Evolutionary conservation across 805 yeast genomes (phyloP), one percentile per base, ranked within the genome.

Genomic region (Tetrapisispora namnaoensis): DNA sequence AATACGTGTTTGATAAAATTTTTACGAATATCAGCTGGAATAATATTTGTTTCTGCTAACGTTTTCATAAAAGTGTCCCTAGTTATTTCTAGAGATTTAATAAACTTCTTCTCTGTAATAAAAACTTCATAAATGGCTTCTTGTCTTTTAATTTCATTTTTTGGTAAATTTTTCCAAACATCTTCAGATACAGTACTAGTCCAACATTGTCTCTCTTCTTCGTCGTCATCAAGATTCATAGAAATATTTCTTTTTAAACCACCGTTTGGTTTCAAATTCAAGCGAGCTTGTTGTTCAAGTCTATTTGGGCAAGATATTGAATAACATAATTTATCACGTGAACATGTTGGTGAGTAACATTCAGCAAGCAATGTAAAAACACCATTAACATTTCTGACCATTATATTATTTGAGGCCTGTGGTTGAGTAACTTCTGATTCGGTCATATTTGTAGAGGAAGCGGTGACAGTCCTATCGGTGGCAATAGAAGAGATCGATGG

Each of bases 321-420:
- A 67, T 93, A 93, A 68, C 99, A 93, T 37, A 91, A 70, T 34
- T 79, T 73, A 59, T 87, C 95, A 46, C 95, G 73, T 5, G 96
- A 82, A 68, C 99, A 93, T 0, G 99, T 93, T 34, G 99, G 96
- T 0, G 97, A 89, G 61, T 93, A 93, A 68, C 99, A 93, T 61
- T 90, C 96, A 0, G 97, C 86, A 53, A 93, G 71, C 40, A 91
- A 70, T 1, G 96, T 91, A 61, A 91, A 93, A 3, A 93, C 95
- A 56, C 99, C 99, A 65, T 86, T 86, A 11, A 88, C 51, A 39
- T 54, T 55, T 36, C 44, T 34, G 7, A 24, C 38, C 18, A 40
- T 43, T 17, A 21, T 7, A n/a, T 13, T 13, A 4, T 30, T 22
- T 13, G 42, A 22, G 2, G 20, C 21, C 4, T 27, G 34, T 9